Evolutionary conservation across 768 basidiomycete genomes (phyloP), one percentile per base, ranked within the genome.

Genomic region (Imleria badia): DNA sequence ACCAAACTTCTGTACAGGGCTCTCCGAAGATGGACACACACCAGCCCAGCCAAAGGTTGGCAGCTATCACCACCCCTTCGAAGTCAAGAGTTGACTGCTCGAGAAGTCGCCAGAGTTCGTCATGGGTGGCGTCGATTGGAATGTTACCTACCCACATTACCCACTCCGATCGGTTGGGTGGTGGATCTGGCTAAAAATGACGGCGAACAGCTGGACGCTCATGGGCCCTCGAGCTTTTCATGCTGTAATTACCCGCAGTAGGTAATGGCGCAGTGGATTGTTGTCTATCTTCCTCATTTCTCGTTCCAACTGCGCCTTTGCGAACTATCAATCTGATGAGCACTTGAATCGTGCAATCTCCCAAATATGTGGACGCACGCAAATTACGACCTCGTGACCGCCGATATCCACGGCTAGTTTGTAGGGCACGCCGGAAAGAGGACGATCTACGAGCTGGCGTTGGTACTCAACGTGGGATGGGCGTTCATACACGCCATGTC

Each of bases 91-190:
- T 52, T 9, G 66, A 56, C 45, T 71, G 65, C 58, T 80, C 86
- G 74, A 98, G 94, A 69, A 94, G 95, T 8, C 76, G 76, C 88
- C 87, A 90, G 5, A 97, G 76, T 65, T 97, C 94, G 60, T 92
- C 86, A 55, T 92, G 82, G 4, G 83, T 84, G 15, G 91, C 85
- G 63, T 94, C 91, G 6, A 80, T 78, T 3, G 91, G 91, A 4
- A 97, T 88, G 65, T 98, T 98, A 11, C 95, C 95, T 13, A 85
- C 86, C 95, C 95, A 97, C 91, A 94, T 92, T 2, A 94, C 94
- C 91, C 89, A 95, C 54, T 92, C 91, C 8, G 91, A 91, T 14
- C 91, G 82, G 49, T 89, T 78, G 12, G 83, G 73, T 13, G 88
- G 87, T 1, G 85, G 81, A 52, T 83, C 86, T 3, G 87, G 87